These are phyloP conservation scores for Hericium erinaceus DNA, from an alignment of 768 basidiomycete species.

Conservation along the genomic window DNA sequence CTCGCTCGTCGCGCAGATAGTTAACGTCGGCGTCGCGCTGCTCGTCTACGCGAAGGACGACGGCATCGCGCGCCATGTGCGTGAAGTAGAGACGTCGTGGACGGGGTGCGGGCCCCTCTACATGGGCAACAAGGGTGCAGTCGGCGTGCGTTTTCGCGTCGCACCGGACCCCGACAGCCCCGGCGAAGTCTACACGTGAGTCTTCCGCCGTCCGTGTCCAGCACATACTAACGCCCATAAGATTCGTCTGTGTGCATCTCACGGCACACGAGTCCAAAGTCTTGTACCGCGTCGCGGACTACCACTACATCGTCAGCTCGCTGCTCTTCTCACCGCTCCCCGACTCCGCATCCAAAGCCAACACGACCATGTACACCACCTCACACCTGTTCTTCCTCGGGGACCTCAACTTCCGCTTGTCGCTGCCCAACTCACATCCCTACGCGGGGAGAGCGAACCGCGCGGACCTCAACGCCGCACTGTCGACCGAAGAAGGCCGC, in stretches of 20 bases:
- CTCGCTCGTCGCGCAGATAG: constrained; percentile 66
- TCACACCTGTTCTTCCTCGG: constrained; percentile 91
- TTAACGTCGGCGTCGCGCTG: constrained; percentile 82
- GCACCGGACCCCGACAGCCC: constrained; percentile 39
- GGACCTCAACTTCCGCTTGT: constrained; percentile 86
- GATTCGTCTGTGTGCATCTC: constrained; percentile 90
- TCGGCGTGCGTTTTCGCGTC: constrained; percentile 77
- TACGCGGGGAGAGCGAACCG: constrained; percentile 26
- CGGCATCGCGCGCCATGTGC: constrained; percentile 45
- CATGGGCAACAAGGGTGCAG: constrained; percentile 95
- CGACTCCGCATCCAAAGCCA: constrained; percentile 25
- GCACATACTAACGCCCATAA: constrained; percentile 22
- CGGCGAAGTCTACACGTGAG: constrained; percentile 83
- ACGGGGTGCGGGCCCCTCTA: constrained; percentile 61
- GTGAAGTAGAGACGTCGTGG: constrained; percentile 66
- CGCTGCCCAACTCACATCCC: constrained; percentile 47
- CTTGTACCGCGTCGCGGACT: constrained; percentile 62
- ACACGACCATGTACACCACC: constrained; percentile 68
- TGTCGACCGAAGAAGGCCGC: constrained; percentile 32
- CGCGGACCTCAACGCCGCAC: constrained; percentile 30
- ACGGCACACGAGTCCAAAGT: constrained; percentile 71
- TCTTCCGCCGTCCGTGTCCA: background rate
- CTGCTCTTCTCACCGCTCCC: constrained; percentile 64
- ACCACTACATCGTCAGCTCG: constrained; percentile 67
- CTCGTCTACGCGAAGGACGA: constrained; percentile 80